These are phyloP conservation scores for Fagus crenata DNA, from an alignment of 306 rosid genomes.

Conservation along the genomic window DNA sequence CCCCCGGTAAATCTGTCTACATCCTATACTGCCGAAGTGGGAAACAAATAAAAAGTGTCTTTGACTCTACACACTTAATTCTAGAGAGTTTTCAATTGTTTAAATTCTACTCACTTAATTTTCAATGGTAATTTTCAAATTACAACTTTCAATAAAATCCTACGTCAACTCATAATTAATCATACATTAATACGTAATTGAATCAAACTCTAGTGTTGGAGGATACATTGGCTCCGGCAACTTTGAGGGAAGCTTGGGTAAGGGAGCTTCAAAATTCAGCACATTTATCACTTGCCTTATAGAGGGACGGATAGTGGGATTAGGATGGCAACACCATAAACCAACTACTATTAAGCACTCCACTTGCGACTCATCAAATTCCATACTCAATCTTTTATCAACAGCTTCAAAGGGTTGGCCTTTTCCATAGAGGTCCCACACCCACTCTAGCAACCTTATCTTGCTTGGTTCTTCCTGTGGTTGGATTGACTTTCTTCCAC, in stretches of 20 bases:
- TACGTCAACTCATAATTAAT: too few species aligned
- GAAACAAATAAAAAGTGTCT: too few species aligned
- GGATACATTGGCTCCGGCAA: conserved; percentile 37
- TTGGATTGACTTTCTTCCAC: conserved; percentile 35
- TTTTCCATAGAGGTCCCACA: conserved; percentile 41
- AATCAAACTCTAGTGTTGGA: not conserved
- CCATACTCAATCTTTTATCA: conserved; percentile 19
- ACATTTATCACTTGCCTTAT: conserved; percentile 39
- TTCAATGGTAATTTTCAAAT: too few species aligned
- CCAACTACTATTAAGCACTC: conserved; percentile 33
- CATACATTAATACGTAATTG: too few species aligned
- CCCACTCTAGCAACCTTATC: conserved; percentile 43
- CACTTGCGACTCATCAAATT: conserved; percentile 27
- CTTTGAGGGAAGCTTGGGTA: conserved; percentile 34
- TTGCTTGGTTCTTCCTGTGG: conserved; percentile 19
- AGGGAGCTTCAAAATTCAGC: conserved; percentile 36
- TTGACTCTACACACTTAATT: too few species aligned
- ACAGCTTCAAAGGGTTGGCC: conserved; percentile 30
- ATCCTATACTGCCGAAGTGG: too few species aligned
- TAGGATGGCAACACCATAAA: conserved; percentile 46
- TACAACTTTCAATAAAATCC: too few species aligned
- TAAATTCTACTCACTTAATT: too few species aligned
- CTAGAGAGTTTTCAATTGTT: too few species aligned
- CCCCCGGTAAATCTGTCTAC: too few species aligned
- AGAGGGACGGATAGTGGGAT: conserved; percentile 30